phyloP scores from a whole-genome alignment of 225 moss, liverwort and hornwort species.

The Marchantia polymorpha region DNA sequence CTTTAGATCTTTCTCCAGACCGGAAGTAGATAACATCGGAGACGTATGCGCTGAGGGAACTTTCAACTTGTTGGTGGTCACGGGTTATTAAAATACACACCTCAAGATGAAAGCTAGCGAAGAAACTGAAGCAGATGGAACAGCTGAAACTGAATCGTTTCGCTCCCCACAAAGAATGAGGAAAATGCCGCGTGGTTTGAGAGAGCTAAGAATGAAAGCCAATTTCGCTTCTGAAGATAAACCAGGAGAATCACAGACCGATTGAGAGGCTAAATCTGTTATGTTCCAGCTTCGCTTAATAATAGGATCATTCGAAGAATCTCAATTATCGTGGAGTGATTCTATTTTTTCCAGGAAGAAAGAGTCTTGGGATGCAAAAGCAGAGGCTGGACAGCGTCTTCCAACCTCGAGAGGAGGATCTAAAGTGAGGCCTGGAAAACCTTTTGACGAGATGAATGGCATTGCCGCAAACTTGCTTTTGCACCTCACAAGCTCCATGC shows the following conservation, averaged over 20 bases:
- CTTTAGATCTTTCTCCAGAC: neutral
- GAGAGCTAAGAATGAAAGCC: neutral
- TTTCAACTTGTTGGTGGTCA: neutral
- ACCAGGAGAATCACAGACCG: too few species aligned
- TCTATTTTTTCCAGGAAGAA: conserved; percentile 36
- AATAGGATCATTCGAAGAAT: neutral
- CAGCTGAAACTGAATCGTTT: too few species aligned
- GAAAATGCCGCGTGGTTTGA: too few species aligned
- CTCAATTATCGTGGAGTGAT: neutral
- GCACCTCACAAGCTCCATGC: conserved; percentile 87
- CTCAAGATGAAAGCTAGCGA: too few species aligned
- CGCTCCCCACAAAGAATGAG: too few species aligned
- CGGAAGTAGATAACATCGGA: neutral
- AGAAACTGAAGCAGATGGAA: neutral
- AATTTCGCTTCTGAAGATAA: neutral
- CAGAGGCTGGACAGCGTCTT: conserved; percentile 18
- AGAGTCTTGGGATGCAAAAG: conserved; percentile 20
- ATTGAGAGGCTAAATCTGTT: too few species aligned
- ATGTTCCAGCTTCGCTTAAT: too few species aligned
- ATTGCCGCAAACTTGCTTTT: conserved; percentile 72
- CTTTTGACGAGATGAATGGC: conserved; percentile 85
- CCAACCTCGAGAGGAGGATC: neutral
- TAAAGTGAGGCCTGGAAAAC: conserved; percentile 44
- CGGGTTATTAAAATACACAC: too few species aligned
- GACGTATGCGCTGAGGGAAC: neutral